phyloP scores from a whole-genome alignment of 2,329 filamentous ascomycete genomes.

The Pyrenochaeta sp. region DNA sequence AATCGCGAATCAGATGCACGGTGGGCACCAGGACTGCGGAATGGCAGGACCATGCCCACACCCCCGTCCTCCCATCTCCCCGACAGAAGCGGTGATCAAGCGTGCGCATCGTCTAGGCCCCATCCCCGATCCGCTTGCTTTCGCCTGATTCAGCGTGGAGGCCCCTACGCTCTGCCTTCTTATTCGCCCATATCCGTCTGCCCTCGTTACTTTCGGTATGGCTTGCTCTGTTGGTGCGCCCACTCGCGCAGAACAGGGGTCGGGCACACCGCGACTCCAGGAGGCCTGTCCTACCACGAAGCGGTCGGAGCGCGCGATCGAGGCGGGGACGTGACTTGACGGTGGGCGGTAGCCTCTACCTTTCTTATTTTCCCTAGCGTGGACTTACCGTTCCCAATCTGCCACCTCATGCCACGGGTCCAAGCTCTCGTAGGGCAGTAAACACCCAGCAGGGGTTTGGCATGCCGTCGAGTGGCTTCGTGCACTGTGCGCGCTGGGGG shows the following conservation, averaged over 20 bases:
- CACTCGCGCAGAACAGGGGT: slow-evolving; percentile 34
- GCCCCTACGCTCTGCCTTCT: slow-evolving; percentile 22
- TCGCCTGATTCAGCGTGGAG: slow-evolving; percentile 36
- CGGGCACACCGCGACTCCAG: slow-evolving; percentile 47
- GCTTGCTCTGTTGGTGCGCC: slow-evolving; percentile 26
- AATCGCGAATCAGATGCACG: slow-evolving; percentile 29
- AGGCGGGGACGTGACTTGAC: slow-evolving; percentile 43
- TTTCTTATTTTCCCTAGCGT: slow-evolving; percentile 51
- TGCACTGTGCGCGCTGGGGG: slow-evolving; percentile 41
- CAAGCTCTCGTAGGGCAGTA: slow-evolving; percentile 45
- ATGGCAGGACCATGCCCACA: slow-evolving; percentile 15
- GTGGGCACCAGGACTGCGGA: slow-evolving; percentile 24
- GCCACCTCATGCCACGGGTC: slow-evolving; percentile 45
- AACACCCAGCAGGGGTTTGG: slow-evolving; percentile 37
- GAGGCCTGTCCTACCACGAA: slow-evolving; percentile 38
- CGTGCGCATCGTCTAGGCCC: slow-evolving; percentile 28
- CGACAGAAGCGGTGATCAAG: slow-evolving; percentile 44
- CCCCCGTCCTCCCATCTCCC: slow-evolving; percentile 24
- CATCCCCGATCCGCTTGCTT: slow-evolving; percentile 41
- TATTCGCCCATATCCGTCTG: slow-evolving; percentile 32
- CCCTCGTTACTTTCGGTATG: slow-evolving; percentile 31
- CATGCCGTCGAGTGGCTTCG: slow-evolving; percentile 40
- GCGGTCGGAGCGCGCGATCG: slow-evolving; percentile 50
- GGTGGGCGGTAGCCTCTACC: slow-evolving; percentile 38
- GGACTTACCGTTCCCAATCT: slow-evolving; percentile 43